Percentiles rank a stretch among this genome's conserved stretches.
These are phyloP conservation scores for Lepidium didymum DNA, from an alignment of 345 rosid species.

Conservation along the genomic window DNA sequence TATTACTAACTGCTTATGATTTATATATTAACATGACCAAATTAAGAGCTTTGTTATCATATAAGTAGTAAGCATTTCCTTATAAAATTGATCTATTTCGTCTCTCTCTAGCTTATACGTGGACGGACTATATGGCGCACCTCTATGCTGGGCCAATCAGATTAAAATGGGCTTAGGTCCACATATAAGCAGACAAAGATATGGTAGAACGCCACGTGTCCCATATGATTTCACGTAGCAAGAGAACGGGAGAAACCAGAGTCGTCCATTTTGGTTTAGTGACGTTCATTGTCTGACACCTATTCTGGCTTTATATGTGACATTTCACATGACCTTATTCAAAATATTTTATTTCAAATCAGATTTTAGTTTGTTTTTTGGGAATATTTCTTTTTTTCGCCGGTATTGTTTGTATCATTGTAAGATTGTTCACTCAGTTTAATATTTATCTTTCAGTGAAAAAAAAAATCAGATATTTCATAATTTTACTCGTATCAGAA, in stretches of 20 bases:
- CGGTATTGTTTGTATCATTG: too few species aligned
- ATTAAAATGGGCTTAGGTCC: slow-evolving; percentile 13
- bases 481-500: background rate
- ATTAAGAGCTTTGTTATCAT: too few species aligned
- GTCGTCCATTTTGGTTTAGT: slow-evolving; percentile 23
- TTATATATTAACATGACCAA: background rate
- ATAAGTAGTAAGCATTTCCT: too few species aligned
- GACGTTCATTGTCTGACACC: slow-evolving; percentile 15
- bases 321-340: slow-evolving; percentile 13
- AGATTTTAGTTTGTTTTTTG: too few species aligned
- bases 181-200: background rate
- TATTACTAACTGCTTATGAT: background rate
- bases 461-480: too few species aligned
- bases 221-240: slow-evolving; percentile 9
- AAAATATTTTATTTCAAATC: background rate
- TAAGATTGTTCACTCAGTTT: too few species aligned
- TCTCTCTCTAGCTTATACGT: slow-evolving; percentile 7
- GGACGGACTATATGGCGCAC: slow-evolving; percentile 23
- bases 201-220: slow-evolving; percentile 8
- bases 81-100: background rate
- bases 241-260: slow-evolving; percentile 19
- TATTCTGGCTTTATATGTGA: slow-evolving; percentile 7
- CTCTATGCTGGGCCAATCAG: slow-evolving; percentile 21
- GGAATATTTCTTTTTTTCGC: too few species aligned
- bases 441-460: too few species aligned